These are phyloP conservation scores for Globisporangium solare DNA, from an alignment of 352 stramenopile genomes.

Conservation along the genomic window DNA sequence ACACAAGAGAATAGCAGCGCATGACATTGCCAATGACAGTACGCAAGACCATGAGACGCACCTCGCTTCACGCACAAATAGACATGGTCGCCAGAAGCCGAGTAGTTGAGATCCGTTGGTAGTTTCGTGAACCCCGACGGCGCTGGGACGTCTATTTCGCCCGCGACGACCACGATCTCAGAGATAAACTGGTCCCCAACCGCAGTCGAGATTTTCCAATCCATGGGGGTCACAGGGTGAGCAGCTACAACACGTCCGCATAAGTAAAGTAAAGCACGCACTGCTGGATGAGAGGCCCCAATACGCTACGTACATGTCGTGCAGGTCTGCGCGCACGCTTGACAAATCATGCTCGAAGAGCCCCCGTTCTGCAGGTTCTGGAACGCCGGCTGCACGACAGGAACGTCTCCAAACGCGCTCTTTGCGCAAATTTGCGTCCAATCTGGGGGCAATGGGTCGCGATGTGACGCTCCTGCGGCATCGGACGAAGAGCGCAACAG, in stretches of 20 bases:
- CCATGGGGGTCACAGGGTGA: slow-evolving; percentile 32
- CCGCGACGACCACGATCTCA: slow-evolving; percentile 50
- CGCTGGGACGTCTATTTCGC: slow-evolving; percentile 40
- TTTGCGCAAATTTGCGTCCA: slow-evolving; percentile 65
- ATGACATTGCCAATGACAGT: background rate
- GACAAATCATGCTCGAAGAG: slow-evolving; percentile 39
- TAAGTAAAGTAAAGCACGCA: background rate
- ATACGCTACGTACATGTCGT: slow-evolving; percentile 36
- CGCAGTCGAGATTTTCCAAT: slow-evolving; percentile 31
- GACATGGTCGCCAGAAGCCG: slow-evolving; percentile 54
- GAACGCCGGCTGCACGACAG: slow-evolving; percentile 55
- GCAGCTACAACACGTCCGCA: slow-evolving; percentile 22
- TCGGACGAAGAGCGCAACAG: slow-evolving; percentile 20
- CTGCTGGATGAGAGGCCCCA: background rate
- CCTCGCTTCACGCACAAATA: slow-evolving; percentile 71
- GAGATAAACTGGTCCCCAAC: slow-evolving; percentile 55
- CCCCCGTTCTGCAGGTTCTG: slow-evolving; percentile 11
- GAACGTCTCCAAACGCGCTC: slow-evolving; percentile 41
- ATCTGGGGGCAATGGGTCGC: slow-evolving; percentile 22
- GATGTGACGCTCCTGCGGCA: slow-evolving; percentile 3
- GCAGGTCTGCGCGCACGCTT: slow-evolving; percentile 58
- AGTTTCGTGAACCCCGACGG: slow-evolving; percentile 56
- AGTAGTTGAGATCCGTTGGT: slow-evolving; percentile 54
- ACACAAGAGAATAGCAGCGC: too few species aligned
- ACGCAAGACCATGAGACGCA: slow-evolving; percentile 3